Evolutionary conservation across 1,284 basidiomycete species (phyloP).

Genomic region (Lentinula novae-zelandiae): DNA sequence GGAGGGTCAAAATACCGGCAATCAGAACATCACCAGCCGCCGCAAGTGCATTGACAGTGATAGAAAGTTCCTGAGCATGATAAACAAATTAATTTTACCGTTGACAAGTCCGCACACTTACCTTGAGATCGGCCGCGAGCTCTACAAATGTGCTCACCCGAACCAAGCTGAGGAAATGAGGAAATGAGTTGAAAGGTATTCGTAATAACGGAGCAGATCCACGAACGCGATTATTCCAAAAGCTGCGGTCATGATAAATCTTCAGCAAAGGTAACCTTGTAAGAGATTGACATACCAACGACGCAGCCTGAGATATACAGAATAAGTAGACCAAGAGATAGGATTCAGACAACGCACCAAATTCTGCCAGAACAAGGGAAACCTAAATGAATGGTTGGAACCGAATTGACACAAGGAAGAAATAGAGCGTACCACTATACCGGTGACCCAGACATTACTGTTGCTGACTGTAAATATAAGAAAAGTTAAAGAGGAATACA

Average conservation of each 20-base stretch:
- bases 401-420: not conserved
- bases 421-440: slow-evolving; percentile 15
- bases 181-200: not conserved
- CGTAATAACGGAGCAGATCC: not conserved
- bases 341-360: slow-evolving; percentile 18
- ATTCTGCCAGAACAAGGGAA: slow-evolving; percentile 22
- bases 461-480: slow-evolving; percentile 24
- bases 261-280: slow-evolving; percentile 11
- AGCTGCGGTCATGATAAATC: slow-evolving; percentile 13
- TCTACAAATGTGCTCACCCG: slow-evolving; percentile 10
- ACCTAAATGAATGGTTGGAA: not conserved
- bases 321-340: slow-evolving; percentile 16
- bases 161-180: slow-evolving; percentile 1
- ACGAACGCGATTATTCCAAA: slow-evolving; percentile 21
- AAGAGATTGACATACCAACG: not conserved
- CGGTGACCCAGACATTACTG: slow-evolving; percentile 22
- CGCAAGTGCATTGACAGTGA: slow-evolving; percentile 40
- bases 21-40: slow-evolving; percentile 41
- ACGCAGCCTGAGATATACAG: slow-evolving; percentile 16
- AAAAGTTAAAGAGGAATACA: not conserved
- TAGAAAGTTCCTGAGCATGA: slow-evolving; percentile 31
- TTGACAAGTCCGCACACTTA: not conserved
- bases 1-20: slow-evolving; percentile 34
- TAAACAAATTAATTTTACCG: not conserved
- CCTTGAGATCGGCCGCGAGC: not conserved